These are phyloP conservation scores for Fulvia fulva DNA, from an alignment of 2,329 filamentous ascomycete genomes.

Conservation along the genomic window DNA sequence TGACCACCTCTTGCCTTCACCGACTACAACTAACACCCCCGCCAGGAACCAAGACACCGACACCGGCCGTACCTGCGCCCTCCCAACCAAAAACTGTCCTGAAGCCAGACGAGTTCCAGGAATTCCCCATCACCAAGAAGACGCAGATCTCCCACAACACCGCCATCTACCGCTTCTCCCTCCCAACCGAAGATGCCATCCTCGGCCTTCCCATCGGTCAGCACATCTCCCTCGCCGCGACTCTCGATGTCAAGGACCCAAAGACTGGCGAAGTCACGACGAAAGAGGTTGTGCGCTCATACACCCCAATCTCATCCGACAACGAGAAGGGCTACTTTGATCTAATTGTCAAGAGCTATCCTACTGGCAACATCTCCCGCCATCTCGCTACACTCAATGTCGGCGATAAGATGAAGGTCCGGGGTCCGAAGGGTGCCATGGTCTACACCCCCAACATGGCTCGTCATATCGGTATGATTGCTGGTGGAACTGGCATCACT, in stretches of 20 bases:
- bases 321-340: conserved; percentile 89
- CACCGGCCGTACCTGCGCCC: conserved; percentile 5
- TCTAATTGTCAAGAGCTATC: conserved; percentile 96
- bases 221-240: conserved; percentile 92
- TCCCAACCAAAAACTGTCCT: conserved; percentile 75
- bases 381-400: conserved; percentile 78
- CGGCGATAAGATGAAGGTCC: conserved; percentile 83
- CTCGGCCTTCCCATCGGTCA: conserved; percentile 97
- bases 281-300: conserved; percentile 85
- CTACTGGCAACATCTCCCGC: conserved; percentile 94
- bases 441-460: conserved; percentile 97
- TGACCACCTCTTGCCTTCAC: not conserved
- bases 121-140: conserved; percentile 92
- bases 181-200: conserved; percentile 72
- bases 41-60: not conserved
- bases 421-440: conserved; percentile 95
- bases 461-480: conserved; percentile 94
- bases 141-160: conserved; percentile 96
- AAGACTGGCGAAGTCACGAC: conserved; percentile 64
- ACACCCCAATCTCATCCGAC: conserved; percentile 88
- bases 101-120: conserved; percentile 81
- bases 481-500: conserved; percentile 94
- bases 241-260: conserved; percentile 62
- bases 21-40: not conserved
- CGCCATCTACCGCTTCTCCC: conserved; percentile 94